Conservation (phyloP, 1,139 yeast genomes). For the Candida sp. region DNA sequence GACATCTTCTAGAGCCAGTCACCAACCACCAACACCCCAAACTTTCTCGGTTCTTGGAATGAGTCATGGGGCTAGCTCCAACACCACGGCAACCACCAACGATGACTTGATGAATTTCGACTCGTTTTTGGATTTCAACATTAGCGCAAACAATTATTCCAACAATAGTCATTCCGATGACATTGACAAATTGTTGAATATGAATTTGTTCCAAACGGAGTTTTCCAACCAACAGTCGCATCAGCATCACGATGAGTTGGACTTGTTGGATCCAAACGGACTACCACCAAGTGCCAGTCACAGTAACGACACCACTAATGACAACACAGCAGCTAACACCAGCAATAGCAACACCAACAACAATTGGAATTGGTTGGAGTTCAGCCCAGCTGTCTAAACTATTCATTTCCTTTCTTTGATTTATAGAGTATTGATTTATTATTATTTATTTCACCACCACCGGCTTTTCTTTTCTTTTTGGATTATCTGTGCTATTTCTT, state of each 20-base stretch:
- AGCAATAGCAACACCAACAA: conserved; percentile 15
- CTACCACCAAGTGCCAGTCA: conserved; percentile 8
- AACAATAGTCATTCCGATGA: conserved; percentile 30
- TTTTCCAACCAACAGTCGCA: conserved; percentile 22
- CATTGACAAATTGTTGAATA: conserved; percentile 43
- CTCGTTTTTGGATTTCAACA: conserved; percentile 15
- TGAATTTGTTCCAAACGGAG: conserved; percentile 44
- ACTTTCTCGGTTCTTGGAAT: background rate
- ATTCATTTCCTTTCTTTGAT: background rate
- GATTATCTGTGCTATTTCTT: background rate
- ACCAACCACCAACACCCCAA: background rate
- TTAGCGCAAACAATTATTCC: conserved; percentile 4
- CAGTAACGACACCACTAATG: background rate
- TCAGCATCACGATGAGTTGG: conserved; percentile 16
- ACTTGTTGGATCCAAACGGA: conserved; percentile 14
- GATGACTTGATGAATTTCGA: conserved; percentile 17
- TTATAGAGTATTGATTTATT: background rate
- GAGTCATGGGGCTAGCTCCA: conserved; percentile 9
- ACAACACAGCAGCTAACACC: conserved; percentile 6
- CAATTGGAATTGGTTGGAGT: conserved; percentile 37
- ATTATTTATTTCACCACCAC: background rate
- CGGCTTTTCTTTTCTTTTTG: background rate
- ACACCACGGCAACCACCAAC: conserved; percentile 1
- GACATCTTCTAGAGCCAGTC: background rate
- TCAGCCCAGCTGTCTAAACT: conserved; percentile 19